Conservation (phyloP, 495 filamentous ascomycete genomes). For the Annulohypoxylon nitens region DNA sequence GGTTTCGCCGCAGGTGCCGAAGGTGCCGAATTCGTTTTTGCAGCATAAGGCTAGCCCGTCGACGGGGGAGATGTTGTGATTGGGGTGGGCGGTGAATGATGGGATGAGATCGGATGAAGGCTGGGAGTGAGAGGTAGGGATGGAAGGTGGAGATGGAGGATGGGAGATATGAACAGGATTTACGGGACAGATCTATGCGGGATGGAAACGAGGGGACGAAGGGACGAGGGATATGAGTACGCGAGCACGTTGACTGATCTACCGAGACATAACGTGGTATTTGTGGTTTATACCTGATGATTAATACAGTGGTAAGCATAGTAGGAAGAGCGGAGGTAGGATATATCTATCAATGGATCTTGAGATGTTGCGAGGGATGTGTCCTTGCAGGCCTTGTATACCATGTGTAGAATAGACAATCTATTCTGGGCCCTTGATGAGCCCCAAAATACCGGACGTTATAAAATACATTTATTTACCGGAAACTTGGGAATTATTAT, state of each 20-base stretch:
- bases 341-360: slow-evolving; percentile 22
- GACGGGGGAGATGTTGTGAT: slow-evolving; percentile 41
- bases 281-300: slow-evolving; percentile 19
- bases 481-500: neutral
- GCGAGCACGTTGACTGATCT: slow-evolving; percentile 17
- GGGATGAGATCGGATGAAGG: slow-evolving; percentile 1
- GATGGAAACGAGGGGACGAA: neutral
- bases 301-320: slow-evolving; percentile 14
- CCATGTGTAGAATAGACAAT: slow-evolving; percentile 4
- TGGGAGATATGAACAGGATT: neutral
- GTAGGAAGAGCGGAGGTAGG: neutral
- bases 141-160: slow-evolving; percentile 1
- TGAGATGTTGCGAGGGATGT: neutral
- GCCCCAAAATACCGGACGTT: neutral
- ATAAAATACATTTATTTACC: slow-evolving; percentile 3
- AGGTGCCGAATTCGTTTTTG: slow-evolving; percentile 64
- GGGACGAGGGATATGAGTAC: neutral
- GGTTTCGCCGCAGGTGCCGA: slow-evolving; percentile 69
- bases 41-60: slow-evolving; percentile 47
- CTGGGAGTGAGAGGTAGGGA: slow-evolving; percentile 4
- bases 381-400: slow-evolving; percentile 12
- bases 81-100: neutral
- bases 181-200: neutral
- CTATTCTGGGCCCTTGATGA: slow-evolving; percentile 8
- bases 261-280: slow-evolving; percentile 19